Percentiles rank a stretch among this genome's conserved stretches.
These are phyloP conservation scores for Ensete glaucum DNA, from an alignment of 176 grass and related monocot genomes.

Conservation along the genomic window DNA sequence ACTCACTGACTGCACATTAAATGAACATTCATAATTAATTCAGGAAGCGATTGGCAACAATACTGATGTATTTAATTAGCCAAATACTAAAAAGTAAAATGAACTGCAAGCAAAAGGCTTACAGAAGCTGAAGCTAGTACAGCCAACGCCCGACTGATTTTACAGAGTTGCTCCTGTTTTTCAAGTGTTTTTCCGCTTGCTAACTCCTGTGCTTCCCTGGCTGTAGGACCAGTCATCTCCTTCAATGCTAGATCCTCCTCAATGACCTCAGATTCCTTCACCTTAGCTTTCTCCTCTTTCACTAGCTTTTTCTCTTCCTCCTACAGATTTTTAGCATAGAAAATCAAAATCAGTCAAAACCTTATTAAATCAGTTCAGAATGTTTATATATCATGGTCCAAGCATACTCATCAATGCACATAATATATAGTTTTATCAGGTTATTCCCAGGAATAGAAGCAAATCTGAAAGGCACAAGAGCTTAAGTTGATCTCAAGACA, in stretches of 20 bases:
- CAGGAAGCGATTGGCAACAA: not conserved
- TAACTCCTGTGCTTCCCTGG: constrained; percentile 55
- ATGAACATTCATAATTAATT: constrained; percentile 15
- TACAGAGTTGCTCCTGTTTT: constrained; percentile 58
- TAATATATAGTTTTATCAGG: not conserved
- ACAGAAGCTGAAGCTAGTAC: constrained; percentile 92
- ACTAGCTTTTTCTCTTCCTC: constrained; percentile 77
- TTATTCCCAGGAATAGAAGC: not conserved
- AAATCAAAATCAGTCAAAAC: not conserved
- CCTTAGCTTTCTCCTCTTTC: constrained; percentile 54
- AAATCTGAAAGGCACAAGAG: too few relatives aligned
- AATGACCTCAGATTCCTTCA: constrained; percentile 24
- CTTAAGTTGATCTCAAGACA: not conserved
- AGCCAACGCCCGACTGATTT: constrained; percentile 71
- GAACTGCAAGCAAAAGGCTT: constrained; percentile 27
- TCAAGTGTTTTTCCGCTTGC: constrained; percentile 50
- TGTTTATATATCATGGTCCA: not conserved
- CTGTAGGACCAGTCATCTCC: constrained; percentile 66
- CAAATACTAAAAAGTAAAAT: constrained; percentile 11
- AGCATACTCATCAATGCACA: not conserved
- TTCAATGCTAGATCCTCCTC: constrained; percentile 79
- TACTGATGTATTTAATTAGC: constrained; percentile 13
- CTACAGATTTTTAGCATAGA: constrained; percentile 18
- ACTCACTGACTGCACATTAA: constrained; percentile 65
- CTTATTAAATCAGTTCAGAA: not conserved